These are phyloP conservation scores for Citrus medica DNA, from an alignment of 345 rosid genomes.

Conservation along the genomic window DNA sequence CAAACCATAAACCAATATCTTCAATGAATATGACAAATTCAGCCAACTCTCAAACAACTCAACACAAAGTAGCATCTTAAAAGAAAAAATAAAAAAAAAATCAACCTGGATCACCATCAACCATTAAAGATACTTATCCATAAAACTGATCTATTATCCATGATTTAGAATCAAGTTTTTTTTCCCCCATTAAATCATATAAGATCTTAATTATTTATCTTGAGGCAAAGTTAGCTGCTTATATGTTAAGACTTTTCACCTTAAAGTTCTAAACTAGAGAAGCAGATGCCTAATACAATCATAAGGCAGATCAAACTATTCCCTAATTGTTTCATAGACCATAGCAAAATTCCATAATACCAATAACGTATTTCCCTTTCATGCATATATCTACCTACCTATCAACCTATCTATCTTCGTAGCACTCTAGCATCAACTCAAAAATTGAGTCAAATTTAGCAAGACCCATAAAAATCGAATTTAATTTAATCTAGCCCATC, in stretches of 20 bases:
- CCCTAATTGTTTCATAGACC: background rate
- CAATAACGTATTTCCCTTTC: background rate
- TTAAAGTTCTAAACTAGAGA: background rate
- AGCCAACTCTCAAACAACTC: background rate
- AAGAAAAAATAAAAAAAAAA: no score
- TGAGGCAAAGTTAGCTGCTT: background rate
- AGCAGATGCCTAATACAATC: background rate
- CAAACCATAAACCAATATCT: constrained; percentile 4
- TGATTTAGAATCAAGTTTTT: background rate
- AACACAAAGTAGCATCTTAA: background rate
- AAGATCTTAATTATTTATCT: background rate
- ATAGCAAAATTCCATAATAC: background rate
- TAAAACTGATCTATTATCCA: background rate
- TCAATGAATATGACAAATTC: background rate
- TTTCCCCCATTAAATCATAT: background rate
- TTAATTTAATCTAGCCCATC: background rate
- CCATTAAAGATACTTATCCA: background rate
- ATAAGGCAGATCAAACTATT: background rate
- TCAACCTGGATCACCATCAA: background rate
- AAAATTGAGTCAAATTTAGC: background rate
- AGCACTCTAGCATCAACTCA: background rate
- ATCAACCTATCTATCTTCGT: no score
- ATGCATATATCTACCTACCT: background rate
- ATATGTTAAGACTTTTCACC: background rate
- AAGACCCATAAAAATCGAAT: background rate